Percentiles rank a stretch among this genome's conserved stretches.
These are phyloP conservation scores for Ustilago vetiveriae DNA, from an alignment of 1,284 basidiomycete genomes.

Conservation along the genomic window DNA sequence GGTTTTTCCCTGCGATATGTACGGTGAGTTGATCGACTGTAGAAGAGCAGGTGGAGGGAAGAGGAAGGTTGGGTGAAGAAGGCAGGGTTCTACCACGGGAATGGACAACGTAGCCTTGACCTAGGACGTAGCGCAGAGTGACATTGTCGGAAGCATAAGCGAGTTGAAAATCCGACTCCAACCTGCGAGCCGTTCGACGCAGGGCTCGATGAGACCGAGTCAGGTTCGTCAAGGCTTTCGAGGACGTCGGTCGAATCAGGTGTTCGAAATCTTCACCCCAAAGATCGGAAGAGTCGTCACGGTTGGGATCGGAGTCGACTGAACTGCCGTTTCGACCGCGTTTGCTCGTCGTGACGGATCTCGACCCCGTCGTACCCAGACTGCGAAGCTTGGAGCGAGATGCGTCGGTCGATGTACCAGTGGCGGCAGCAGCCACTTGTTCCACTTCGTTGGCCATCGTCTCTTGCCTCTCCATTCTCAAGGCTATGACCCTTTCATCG, in stretches of 20 bases:
- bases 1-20: constrained; percentile 52
- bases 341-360: background rate
- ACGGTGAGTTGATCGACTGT: constrained; percentile 14
- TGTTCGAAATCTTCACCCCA: constrained; percentile 65
- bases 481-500: constrained; percentile 64
- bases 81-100: constrained; percentile 36
- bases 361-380: background rate
- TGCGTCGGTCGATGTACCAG: background rate
- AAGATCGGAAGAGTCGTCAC: constrained; percentile 1
- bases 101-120: constrained; percentile 64
- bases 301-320: background rate
- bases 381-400: constrained; percentile 9
- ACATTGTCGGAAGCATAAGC: constrained; percentile 36
- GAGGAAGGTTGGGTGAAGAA: background rate
- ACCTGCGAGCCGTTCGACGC: constrained; percentile 32
- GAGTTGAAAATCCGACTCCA: constrained; percentile 43
- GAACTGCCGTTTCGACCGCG: background rate
- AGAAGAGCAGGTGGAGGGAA: background rate
- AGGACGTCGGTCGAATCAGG: constrained; percentile 58
- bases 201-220: constrained; percentile 43
- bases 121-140: constrained; percentile 53
- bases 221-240: constrained; percentile 30
- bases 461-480: constrained; percentile 53
- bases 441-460: constrained; percentile 38
- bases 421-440: constrained; percentile 11